Evolutionary conservation across 768 basidiomycete species (phyloP), one percentile per base, ranked within the genome.

Genomic region (Leccinum barrowsii): DNA sequence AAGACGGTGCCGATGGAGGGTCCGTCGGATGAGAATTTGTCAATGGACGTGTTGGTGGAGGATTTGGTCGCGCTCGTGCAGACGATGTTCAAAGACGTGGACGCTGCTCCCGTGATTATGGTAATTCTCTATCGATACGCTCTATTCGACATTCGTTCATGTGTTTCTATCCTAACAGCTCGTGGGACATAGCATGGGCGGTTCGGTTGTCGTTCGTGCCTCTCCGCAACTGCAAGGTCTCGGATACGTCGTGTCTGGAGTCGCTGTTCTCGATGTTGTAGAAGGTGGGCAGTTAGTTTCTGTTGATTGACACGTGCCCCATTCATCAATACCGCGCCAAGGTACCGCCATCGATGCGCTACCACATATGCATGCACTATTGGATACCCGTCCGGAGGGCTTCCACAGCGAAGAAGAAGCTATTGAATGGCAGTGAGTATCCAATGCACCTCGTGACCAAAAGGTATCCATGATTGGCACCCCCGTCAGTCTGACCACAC

Each of bases 131-230:
- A 42, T 13, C 21, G 50, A 35, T 42, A 42, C n/a, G 10, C 15
- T n/a, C 28, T 15, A 21, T 50, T 21, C 15, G 19, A 32, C 46
- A 6, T 57, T 42, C n/a, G 32, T 46, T 57, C 44, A 50, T 22
- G 6, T 35, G 7, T 28, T 44, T 37, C 42, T 26, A 30, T 28
- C 13, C n/a, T 35, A 7, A 55, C 53, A 92, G 89, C 81, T 97
- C 7, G 81, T 97, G 8, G 97, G 97, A 0, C 97, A 99, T 69
- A 95, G 92, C 58, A 96, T 99, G 89, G 97, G 97, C 13, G 96
- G 95, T 24, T 87, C 94, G 0, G 94, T 97, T 4, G 82, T 92
- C 21, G 84, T 89, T 7, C 83, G 85, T 5, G 81, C 86, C 2
- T 85, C 85, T 59, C 84, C 91, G 2, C 68, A 74, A 17, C 77